Evolutionary conservation across 2,329 filamentous ascomycete species (phyloP).

Genomic region (Epicoccum sorghinum): DNA sequence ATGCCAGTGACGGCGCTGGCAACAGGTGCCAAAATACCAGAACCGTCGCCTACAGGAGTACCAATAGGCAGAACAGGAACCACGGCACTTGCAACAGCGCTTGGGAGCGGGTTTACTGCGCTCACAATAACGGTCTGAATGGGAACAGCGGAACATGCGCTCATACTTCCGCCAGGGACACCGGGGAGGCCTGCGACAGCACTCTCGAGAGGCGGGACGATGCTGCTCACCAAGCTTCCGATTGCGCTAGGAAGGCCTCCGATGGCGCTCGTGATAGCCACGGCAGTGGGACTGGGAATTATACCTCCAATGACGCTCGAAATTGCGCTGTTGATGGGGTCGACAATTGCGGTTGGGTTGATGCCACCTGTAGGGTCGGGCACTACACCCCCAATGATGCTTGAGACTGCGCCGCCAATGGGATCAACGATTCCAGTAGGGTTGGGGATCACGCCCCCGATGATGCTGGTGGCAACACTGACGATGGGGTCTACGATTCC

Average conservation of each 20-base stretch:
- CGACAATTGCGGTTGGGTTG: not conserved
- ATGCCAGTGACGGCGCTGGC: no score
- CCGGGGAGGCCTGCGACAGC: not conserved
- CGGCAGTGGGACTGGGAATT: not conserved
- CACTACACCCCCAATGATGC: not conserved
- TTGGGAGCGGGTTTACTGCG: not conserved
- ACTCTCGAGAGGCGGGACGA: not conserved
- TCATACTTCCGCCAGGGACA: no score
- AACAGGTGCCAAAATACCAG: no score
- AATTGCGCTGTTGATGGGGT: not conserved
- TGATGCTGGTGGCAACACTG: not conserved
- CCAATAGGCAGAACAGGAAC: not conserved
- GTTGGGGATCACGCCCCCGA: not conserved
- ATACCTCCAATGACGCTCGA: not conserved
- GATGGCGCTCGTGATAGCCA: not conserved
- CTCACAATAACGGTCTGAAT: not conserved
- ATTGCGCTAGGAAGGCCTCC: not conserved
- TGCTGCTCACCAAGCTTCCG: not conserved
- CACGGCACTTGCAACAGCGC: not conserved
- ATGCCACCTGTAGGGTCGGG: not conserved
- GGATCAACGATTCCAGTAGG: not conserved
- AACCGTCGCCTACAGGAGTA: no score
- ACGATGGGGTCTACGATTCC: not conserved
- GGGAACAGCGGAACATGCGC: not conserved
- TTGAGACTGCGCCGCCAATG: not conserved